Percentiles rank a stretch among this genome's conserved stretches.
These are phyloP conservation scores for Wallemia ichthyophaga DNA, from an alignment of 1,284 basidiomycete species.

Conservation along the genomic window DNA sequence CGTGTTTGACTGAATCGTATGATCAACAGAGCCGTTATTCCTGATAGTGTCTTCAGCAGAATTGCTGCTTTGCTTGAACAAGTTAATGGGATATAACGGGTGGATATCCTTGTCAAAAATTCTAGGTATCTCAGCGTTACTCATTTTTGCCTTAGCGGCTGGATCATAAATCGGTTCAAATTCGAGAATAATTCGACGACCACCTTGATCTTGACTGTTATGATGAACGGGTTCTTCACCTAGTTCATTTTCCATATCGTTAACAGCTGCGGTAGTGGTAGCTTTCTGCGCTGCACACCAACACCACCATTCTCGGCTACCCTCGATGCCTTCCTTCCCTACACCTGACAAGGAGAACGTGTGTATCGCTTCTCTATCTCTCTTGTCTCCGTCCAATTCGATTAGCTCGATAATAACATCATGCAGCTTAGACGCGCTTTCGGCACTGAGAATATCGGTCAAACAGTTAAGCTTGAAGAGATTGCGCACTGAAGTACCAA, in stretches of 20 bases:
- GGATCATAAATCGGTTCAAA: neutral
- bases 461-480: conserved; percentile 52
- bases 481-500: conserved; percentile 25
- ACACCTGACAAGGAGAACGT: neutral
- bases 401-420: conserved; percentile 40
- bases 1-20: neutral
- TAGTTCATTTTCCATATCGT: neutral
- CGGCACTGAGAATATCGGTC: conserved; percentile 36
- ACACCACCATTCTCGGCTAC: neutral
- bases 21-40: neutral
- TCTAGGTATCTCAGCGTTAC: neutral
- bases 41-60: neutral
- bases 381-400: neutral
- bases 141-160: neutral
- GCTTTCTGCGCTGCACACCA: neutral
- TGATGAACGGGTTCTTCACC: neutral
- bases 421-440: conserved; percentile 39
- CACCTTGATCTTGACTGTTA: neutral
- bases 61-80: neutral
- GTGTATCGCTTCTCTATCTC: neutral
- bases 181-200: neutral
- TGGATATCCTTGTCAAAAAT: neutral
- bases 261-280: neutral
- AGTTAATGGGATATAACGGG: neutral
- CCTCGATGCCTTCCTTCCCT: neutral